Percentiles rank a stretch among this genome's conserved stretches.
These are phyloP conservation scores for Epichloe sylvatica DNA, from an alignment of 2,329 filamentous ascomycete species.

Conservation along the genomic window DNA sequence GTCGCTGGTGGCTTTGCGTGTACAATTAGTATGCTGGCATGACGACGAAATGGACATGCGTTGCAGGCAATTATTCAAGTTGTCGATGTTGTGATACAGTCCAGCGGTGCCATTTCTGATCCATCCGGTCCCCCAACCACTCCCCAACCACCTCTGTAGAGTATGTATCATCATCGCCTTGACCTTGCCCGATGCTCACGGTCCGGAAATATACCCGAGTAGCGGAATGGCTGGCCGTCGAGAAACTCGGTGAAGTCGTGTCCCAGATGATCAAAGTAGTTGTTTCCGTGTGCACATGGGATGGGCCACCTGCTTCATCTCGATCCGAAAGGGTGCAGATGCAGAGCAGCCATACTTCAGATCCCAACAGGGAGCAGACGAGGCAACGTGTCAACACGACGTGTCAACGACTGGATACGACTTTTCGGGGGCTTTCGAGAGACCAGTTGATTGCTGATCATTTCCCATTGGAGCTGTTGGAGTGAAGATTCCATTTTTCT, in stretches of 20 bases:
- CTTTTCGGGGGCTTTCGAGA: too few relatives aligned
- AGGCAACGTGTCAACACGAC: too few relatives aligned
- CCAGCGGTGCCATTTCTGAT: not conserved
- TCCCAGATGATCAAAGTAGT: not conserved
- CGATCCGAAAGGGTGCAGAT: too few relatives aligned
- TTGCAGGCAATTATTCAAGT: not conserved
- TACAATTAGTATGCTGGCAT: constrained; percentile 2
- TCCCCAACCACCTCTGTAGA: not conserved
- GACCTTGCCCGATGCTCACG: not conserved
- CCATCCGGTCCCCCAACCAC: not conserved
- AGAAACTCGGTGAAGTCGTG: not conserved
- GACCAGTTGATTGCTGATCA: too few relatives aligned
- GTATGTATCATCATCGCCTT: not conserved
- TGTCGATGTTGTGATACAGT: not conserved
- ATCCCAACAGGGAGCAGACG: too few relatives aligned
- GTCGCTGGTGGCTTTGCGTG: not conserved
- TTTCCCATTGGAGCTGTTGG: too few relatives aligned
- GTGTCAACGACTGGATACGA: too few relatives aligned
- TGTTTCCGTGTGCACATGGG: too few relatives aligned
- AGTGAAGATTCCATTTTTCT: too few relatives aligned
- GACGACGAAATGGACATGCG: not conserved
- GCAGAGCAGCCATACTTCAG: too few relatives aligned
- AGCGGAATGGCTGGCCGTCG: not conserved
- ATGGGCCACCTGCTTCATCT: too few relatives aligned
- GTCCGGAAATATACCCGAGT: not conserved